Evolutionary conservation across 2,329 filamentous ascomycete species (phyloP).

Genomic region (Penicillium digitatum): DNA sequence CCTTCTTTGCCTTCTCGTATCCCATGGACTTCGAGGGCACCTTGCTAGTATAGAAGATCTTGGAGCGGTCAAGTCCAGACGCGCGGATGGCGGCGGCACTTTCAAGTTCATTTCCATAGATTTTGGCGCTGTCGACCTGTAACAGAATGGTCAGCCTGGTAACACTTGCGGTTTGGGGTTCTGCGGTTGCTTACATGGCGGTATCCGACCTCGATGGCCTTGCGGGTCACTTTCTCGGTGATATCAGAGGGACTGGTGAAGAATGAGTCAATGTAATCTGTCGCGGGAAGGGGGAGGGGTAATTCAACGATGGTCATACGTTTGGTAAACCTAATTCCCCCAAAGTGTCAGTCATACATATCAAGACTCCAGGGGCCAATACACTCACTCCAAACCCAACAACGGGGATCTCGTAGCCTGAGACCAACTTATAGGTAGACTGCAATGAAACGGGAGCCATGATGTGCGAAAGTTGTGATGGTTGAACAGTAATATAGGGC

Average conservation of each 20-base stretch:
- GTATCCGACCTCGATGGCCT: slow-evolving; percentile 56
- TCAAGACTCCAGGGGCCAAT: background rate
- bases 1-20: slow-evolving; percentile 62
- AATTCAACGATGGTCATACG: slow-evolving; percentile 24
- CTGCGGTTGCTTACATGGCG: slow-evolving; percentile 46
- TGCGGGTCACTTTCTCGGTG: slow-evolving; percentile 55
- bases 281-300: no score
- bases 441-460: slow-evolving; percentile 32
- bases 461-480: slow-evolving; percentile 1
- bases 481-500: background rate
- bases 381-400: slow-evolving; percentile 42
- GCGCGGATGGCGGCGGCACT: slow-evolving; percentile 52
- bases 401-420: slow-evolving; percentile 40
- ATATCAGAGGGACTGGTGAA: slow-evolving; percentile 51
- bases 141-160: background rate
- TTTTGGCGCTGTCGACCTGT: slow-evolving; percentile 56
- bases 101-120: slow-evolving; percentile 57
- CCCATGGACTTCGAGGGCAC: slow-evolving; percentile 51
- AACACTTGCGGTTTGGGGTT: background rate
- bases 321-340: slow-evolving; percentile 37
- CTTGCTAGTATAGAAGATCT: slow-evolving; percentile 63
- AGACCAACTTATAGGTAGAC: slow-evolving; percentile 39
- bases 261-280: background rate
- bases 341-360: slow-evolving; percentile 7
- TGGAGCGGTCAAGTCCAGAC: slow-evolving; percentile 50